phyloP scores from a whole-genome alignment of 176 grass and related monocot genomes.

The Triticum dicoccoides region DNA sequence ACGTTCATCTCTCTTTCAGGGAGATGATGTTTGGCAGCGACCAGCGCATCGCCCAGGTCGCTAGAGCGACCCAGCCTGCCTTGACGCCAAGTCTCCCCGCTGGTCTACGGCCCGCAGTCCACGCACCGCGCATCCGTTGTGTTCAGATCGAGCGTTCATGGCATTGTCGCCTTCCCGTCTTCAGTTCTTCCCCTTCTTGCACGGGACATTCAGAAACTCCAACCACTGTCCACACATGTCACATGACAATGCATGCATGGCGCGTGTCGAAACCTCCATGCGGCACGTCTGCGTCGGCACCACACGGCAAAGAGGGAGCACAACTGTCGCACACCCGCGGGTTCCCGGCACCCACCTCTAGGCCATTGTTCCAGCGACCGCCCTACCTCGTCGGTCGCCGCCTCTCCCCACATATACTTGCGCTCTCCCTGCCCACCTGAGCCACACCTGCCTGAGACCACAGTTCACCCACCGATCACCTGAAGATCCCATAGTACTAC shows the following conservation, averaged over 20 bases:
- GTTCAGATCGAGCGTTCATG: not conserved
- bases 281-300: not conserved
- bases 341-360: not conserved
- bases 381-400: not conserved
- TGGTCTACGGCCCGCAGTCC: not conserved
- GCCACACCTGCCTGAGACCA: not conserved
- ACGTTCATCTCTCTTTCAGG: too few relatives aligned
- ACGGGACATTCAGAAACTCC: not conserved
- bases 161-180: not conserved
- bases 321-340: not conserved
- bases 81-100: not conserved
- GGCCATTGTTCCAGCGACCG: not conserved
- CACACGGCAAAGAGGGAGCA: not conserved
- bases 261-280: not conserved
- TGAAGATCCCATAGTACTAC: not conserved
- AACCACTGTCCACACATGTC: not conserved
- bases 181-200: not conserved
- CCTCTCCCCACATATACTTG: not conserved
- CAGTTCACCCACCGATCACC: not conserved
- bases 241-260: not conserved
- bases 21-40: not conserved
- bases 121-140: not conserved
- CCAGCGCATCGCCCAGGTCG: not conserved
- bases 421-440: not conserved
- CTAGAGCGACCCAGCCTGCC: not conserved